phyloP scores from a whole-genome alignment of 768 basidiomycete genomes.

The Lanmaoa rubissima region DNA sequence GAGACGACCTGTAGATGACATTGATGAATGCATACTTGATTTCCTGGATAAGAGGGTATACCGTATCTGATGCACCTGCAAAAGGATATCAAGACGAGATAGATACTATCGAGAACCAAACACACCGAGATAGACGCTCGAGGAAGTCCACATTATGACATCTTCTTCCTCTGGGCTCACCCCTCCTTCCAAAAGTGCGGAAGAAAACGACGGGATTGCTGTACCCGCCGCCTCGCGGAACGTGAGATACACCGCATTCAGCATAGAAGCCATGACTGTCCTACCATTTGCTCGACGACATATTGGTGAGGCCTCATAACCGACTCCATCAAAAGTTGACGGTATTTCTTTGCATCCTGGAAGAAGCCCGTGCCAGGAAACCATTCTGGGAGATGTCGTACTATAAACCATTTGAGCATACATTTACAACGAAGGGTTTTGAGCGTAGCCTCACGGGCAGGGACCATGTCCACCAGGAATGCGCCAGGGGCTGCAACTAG shows the following conservation, averaged over 20 bases:
- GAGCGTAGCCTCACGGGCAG: conserved; percentile 10
- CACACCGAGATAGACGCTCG: no score
- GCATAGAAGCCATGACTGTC: no score
- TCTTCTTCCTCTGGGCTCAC: conserved; percentile 19
- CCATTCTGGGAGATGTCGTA: conserved; percentile 34
- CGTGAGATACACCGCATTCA: not conserved
- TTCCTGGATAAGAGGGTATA: no score
- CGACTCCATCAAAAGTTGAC: conserved; percentile 34
- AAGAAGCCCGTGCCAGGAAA: conserved; percentile 37
- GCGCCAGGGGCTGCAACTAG: conserved; percentile 1
- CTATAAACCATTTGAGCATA: conserved; percentile 13
- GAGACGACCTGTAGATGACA: no score
- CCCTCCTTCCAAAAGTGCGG: conserved; percentile 9
- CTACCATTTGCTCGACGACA: conserved; percentile 47
- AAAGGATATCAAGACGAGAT: no score
- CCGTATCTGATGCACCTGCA: no score
- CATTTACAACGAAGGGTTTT: not conserved
- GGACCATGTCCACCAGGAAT: conserved; percentile 23
- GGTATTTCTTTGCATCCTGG: conserved; percentile 27
- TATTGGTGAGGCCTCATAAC: conserved; percentile 44
- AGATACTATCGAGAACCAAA: no score
- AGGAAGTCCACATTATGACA: conserved; percentile 19
- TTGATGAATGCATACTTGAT: no score
- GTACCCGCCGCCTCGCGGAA: conserved; percentile 15
- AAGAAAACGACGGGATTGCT: conserved; percentile 20